These are phyloP conservation scores for Xylaria bambusicola DNA, from an alignment of 495 filamentous ascomycete species.

Conservation along the genomic window DNA sequence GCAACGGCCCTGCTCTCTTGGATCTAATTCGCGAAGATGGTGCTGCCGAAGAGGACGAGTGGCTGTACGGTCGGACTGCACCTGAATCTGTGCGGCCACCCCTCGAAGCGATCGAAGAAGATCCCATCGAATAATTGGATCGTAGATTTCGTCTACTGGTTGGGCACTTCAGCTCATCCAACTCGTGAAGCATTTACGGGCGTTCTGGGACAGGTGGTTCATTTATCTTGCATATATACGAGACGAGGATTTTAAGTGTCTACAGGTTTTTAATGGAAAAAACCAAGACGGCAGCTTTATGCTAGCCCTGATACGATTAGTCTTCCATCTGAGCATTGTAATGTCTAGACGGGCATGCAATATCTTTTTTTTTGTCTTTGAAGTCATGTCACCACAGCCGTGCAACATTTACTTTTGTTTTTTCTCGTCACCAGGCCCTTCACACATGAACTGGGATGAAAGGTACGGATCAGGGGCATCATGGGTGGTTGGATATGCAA, in stretches of 20 bases:
- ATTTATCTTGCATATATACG: conserved; percentile 16
- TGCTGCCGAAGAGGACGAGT: conserved; percentile 53
- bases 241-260: conserved; percentile 14
- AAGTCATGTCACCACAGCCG: conserved; percentile 3
- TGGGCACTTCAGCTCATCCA: neutral
- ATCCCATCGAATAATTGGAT: conserved; percentile 38
- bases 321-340: neutral
- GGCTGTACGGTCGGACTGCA: conserved; percentile 49
- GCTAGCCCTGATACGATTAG: neutral
- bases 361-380: conserved; percentile 4
- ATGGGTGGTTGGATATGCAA: conserved; percentile 1
- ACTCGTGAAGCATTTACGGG: conserved; percentile 26
- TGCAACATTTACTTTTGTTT: conserved; percentile 15
- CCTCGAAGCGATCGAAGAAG: conserved; percentile 50
- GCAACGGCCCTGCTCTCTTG: conserved; percentile 53
- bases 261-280: conserved; percentile 3
- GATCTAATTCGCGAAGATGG: conserved; percentile 57
- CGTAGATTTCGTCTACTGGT: neutral
- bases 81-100: conserved; percentile 48
- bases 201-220: conserved; percentile 19
- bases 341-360: neutral
- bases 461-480: conserved; percentile 6
- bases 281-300: neutral
- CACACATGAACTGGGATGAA: conserved; percentile 3
- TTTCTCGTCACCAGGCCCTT: conserved; percentile 12